Percentiles rank a stretch among this genome's conserved stretches.
Conservation (phyloP, 768 basidiomycete species). For the Boletus pseudopeckii region DNA sequence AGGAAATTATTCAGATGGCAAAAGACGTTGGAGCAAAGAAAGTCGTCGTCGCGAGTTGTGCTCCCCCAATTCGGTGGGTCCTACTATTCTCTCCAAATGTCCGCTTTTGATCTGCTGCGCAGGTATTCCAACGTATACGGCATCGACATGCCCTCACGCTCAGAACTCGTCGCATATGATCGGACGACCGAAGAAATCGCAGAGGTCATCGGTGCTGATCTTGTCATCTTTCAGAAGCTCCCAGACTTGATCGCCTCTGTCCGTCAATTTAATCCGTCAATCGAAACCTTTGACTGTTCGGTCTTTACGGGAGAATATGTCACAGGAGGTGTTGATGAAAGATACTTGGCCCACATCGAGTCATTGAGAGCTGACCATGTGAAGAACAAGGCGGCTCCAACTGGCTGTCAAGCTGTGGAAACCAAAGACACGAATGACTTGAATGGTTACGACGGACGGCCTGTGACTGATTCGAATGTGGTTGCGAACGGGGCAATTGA, state of each 20-base stretch:
- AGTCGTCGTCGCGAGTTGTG: conserved; percentile 94
- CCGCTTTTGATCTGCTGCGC: background rate
- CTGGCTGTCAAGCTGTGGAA: conserved; percentile 34
- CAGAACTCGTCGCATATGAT: conserved; percentile 85
- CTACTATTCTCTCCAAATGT: background rate
- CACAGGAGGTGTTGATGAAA: conserved; percentile 86
- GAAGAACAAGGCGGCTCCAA: conserved; percentile 47
- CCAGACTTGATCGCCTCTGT: conserved; percentile 85
- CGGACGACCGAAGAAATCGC: conserved; percentile 73
- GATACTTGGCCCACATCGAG: conserved; percentile 75
- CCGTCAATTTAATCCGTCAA: conserved; percentile 73
- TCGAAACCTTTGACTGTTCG: conserved; percentile 88
- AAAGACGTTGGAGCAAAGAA: conserved; percentile 97
- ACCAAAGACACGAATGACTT: conserved; percentile 31
- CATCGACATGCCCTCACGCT: conserved; percentile 98
- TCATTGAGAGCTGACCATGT: conserved; percentile 77
- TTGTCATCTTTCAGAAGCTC: conserved; percentile 93
- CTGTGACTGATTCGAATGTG: conserved; percentile 34
- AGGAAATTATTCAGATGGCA: conserved; percentile 99
- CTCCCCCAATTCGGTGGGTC: conserved; percentile 86
- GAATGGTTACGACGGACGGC: conserved; percentile 18
- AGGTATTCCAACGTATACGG: conserved; percentile 96
- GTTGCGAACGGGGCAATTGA: conserved; percentile 65
- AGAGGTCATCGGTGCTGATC: conserved; percentile 84
- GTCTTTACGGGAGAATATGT: conserved; percentile 98